Evolutionary conservation across 2,329 filamentous ascomycete genomes (phyloP).

Genomic region (Pseudogymnoascus sp.): DNA sequence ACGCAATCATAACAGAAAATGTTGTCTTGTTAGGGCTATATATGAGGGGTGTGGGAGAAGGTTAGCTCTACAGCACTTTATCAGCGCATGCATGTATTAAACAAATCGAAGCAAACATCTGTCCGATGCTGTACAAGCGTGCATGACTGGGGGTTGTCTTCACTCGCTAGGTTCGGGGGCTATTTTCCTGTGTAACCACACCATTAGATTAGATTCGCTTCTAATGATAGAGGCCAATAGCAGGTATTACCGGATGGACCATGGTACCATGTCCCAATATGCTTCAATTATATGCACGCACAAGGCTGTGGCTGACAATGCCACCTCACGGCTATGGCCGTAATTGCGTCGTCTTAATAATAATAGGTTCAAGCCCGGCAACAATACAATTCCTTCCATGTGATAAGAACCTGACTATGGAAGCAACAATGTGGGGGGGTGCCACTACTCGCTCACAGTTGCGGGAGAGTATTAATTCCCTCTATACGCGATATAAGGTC

Average conservation of each 20-base stretch:
- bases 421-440: constrained; percentile 17
- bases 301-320: background rate
- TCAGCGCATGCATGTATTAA: background rate
- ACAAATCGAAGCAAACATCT: background rate
- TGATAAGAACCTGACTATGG: background rate
- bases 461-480: constrained; percentile 13
- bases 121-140: background rate
- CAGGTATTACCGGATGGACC: background rate
- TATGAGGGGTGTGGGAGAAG: background rate
- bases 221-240: background rate
- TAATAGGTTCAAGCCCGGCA: background rate
- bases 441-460: constrained; percentile 18
- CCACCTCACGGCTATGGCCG: background rate
- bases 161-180: background rate
- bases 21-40: background rate
- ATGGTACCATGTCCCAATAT: background rate
- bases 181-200: background rate
- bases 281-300: background rate
- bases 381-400: background rate
- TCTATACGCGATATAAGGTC: constrained; percentile 13
- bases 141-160: background rate
- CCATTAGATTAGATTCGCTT: background rate
- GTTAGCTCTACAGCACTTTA: background rate
- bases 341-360: background rate
- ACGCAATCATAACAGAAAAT: background rate